phyloP scores from a whole-genome alignment of 78 protist genomes.

The Dictyostelium capitatum region DNA sequence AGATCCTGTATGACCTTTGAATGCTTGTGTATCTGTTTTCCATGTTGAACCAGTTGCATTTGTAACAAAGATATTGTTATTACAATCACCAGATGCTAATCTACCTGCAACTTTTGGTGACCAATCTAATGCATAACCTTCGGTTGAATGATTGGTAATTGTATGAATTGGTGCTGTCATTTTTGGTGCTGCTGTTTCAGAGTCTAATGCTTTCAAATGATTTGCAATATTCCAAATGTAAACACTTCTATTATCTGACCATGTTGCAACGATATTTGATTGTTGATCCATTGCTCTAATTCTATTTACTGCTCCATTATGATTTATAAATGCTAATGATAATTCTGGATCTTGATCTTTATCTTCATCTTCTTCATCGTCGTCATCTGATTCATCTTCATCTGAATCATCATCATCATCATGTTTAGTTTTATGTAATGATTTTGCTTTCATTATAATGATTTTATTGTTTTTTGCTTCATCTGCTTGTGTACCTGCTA shows the following conservation, averaged over 20 bases:
- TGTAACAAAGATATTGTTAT: constrained; percentile 38
- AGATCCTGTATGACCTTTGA: constrained; percentile 84
- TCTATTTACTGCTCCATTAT: constrained; percentile 92
- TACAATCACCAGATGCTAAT: constrained; percentile 93
- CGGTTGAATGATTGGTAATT: constrained; percentile 82
- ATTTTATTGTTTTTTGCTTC: constrained; percentile 83
- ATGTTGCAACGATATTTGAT: constrained; percentile 87
- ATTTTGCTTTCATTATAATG: constrained; percentile 75
- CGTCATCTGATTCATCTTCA: constrained; percentile 79
- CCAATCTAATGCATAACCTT: constrained; percentile 96
- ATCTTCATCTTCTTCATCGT: constrained; percentile 81
- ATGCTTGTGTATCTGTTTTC: constrained; percentile 78
- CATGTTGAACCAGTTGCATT: constrained; percentile 68
- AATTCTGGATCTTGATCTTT: constrained; percentile 85
- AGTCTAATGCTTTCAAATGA: constrained; percentile 76
- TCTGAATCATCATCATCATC: constrained; percentile 87
- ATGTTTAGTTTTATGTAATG: constrained; percentile 82
- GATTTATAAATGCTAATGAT: constrained; percentile 54
- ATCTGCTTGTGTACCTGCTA: constrained; percentile 95
- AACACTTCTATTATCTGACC: constrained; percentile 91
- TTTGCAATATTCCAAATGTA: constrained; percentile 73
- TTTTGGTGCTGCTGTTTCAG: constrained; percentile 19
- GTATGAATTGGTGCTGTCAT: constrained; percentile 49
- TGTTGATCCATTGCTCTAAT: constrained; percentile 93
- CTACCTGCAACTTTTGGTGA: constrained; percentile 77